Evolutionary conservation across 169 alveolate genomes (phyloP).

Genomic region (Besnoitia besnoiti): DNA sequence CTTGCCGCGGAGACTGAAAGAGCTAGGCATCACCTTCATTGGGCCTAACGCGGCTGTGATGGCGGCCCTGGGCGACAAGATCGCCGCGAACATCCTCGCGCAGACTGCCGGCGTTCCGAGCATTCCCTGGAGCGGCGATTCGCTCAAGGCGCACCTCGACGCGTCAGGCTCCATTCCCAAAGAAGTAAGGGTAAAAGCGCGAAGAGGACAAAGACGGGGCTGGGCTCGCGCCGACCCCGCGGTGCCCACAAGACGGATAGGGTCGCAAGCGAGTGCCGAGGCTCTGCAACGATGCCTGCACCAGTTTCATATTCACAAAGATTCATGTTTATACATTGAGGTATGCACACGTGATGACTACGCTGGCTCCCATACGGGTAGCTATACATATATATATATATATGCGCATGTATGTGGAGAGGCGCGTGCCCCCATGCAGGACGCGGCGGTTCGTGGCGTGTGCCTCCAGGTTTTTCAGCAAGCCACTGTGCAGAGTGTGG

Average conservation of each 20-base stretch:
- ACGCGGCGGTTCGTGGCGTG: background rate
- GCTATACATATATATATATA: background rate
- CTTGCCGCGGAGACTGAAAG: conserved; percentile 82
- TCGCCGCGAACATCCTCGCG: conserved; percentile 92
- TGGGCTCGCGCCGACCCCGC: too few species aligned
- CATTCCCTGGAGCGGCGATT: conserved; percentile 92
- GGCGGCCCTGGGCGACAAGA: conserved; percentile 93
- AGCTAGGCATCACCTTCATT: conserved; percentile 84
- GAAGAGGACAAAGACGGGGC: too few species aligned
- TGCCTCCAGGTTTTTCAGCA: conserved; percentile 65
- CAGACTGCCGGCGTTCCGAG: conserved; percentile 90
- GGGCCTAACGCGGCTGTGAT: conserved; percentile 91
- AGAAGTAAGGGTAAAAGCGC: conserved; percentile 43
- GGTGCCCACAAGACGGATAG: background rate
- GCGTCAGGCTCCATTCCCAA: conserved; percentile 55
- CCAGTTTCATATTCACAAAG: background rate
- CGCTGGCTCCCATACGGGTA: background rate
- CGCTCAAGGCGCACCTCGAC: conserved; percentile 70
- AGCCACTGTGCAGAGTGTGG: conserved; percentile 77
- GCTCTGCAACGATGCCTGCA: background rate
- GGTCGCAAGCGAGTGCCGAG: background rate
- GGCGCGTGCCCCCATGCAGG: too few species aligned
- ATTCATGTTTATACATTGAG: background rate
- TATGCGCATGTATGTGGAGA: background rate
- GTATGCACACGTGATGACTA: background rate